A percentile compares a stretch with the other conserved stretches of the same genome.
Conservation (phyloP, 352 stramenopile species). For the Elongisporangium prolatum region DNA sequence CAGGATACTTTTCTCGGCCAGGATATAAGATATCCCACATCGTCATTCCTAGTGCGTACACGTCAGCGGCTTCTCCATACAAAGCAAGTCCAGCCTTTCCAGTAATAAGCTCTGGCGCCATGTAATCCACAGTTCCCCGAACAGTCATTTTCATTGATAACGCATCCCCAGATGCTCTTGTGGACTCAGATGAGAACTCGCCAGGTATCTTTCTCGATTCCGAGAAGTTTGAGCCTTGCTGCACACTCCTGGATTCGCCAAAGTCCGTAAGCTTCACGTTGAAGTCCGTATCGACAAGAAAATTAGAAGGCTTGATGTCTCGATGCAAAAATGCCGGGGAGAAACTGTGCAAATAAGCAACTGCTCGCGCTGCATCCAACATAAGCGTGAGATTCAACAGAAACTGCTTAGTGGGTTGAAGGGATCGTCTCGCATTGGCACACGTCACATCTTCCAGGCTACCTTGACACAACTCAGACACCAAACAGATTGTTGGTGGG, state of each 20-base stretch:
- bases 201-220: not conserved
- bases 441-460: constrained; percentile 17
- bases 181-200: not conserved
- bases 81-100: constrained; percentile 59
- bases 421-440: not conserved
- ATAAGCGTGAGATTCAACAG: constrained; percentile 60
- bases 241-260: constrained; percentile 45
- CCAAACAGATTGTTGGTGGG: constrained; percentile 25
- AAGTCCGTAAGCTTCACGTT: constrained; percentile 59
- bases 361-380: constrained; percentile 53
- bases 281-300: constrained; percentile 43
- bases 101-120: constrained; percentile 79
- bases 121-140: constrained; percentile 69
- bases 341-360: constrained; percentile 73
- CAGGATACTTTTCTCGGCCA: constrained; percentile 54
- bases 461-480: constrained; percentile 22
- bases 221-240: constrained; percentile 3
- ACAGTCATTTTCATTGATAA: constrained; percentile 47
- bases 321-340: constrained; percentile 64
- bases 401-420: constrained; percentile 17
- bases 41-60: constrained; percentile 73
- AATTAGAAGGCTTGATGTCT: constrained; percentile 69
- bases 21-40: constrained; percentile 76
- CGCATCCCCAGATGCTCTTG: constrained; percentile 9
- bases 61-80: constrained; percentile 66